Conservation (phyloP, 805 yeast species). For the Kregervanrija delftensis region DNA sequence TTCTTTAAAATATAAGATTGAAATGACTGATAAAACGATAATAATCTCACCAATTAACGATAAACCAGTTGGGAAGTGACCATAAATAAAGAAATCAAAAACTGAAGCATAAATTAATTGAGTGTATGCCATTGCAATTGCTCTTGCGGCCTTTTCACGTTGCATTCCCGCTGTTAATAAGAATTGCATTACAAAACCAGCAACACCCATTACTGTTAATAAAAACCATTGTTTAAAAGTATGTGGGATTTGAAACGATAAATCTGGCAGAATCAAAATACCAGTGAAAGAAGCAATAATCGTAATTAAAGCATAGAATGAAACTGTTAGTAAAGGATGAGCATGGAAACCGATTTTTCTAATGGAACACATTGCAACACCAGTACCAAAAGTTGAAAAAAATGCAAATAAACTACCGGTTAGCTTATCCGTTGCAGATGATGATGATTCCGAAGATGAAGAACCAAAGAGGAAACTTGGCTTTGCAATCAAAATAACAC, state of each 20-base stretch:
- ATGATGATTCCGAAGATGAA: background rate
- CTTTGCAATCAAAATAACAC: constrained; percentile 76
- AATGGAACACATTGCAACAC: constrained; percentile 60
- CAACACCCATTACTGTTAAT: constrained; percentile 54
- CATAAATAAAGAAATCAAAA: constrained; percentile 69
- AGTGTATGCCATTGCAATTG: constrained; percentile 68
- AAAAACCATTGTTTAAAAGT: constrained; percentile 60
- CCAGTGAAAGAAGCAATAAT: constrained; percentile 47
- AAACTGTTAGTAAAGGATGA: constrained; percentile 74
- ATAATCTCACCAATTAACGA: constrained; percentile 64
- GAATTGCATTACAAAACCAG: constrained; percentile 82
- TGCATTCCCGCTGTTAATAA: constrained; percentile 77
- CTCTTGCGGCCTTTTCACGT: constrained; percentile 70
- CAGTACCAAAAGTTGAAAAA: constrained; percentile 63
- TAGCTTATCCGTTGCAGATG: constrained; percentile 32
- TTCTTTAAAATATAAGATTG: constrained; percentile 46
- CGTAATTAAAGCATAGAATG: constrained; percentile 63
- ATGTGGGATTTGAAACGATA: constrained; percentile 55
- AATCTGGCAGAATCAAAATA: constrained; percentile 48
- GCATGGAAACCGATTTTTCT: constrained; percentile 71
- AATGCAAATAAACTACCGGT: constrained; percentile 59
- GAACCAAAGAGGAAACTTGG: constrained; percentile 66
- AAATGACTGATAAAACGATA: constrained; percentile 58
- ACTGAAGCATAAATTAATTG: constrained; percentile 72
- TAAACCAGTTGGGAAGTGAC: constrained; percentile 63